These are phyloP conservation scores for Umbelopsis vinacea DNA, from an alignment of 192 early-diverging fungal genomes.

Conservation along the genomic window DNA sequence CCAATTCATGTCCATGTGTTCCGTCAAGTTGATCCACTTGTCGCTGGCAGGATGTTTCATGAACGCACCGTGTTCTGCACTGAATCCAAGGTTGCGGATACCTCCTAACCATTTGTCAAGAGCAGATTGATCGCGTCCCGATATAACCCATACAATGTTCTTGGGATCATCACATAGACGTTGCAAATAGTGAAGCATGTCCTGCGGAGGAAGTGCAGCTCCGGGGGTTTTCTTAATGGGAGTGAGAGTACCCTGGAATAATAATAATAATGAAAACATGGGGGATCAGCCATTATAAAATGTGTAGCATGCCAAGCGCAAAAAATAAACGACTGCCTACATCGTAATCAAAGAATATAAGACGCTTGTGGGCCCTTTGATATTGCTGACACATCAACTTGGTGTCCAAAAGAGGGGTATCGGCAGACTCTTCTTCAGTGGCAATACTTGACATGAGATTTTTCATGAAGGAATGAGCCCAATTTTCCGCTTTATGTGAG, in stretches of 20 bases:
- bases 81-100: constrained; percentile 77
- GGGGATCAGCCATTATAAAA: not conserved
- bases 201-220: constrained; percentile 78
- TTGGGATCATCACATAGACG: constrained; percentile 72
- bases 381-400: constrained; percentile 50
- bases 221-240: constrained; percentile 86
- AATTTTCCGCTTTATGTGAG: constrained; percentile 83
- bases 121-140: constrained; percentile 85
- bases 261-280: not conserved
- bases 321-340: constrained; percentile 41
- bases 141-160: constrained; percentile 91
- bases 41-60: constrained; percentile 78
- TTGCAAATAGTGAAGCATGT: constrained; percentile 79
- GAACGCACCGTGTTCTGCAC: constrained; percentile 96
- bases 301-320: not conserved
- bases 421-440: constrained; percentile 48
- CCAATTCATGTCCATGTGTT: constrained; percentile 87
- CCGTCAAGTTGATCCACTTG: constrained; percentile 76
- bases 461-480: constrained; percentile 83
- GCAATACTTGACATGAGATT: constrained; percentile 62
- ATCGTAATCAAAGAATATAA: constrained; percentile 97
- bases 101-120: constrained; percentile 85
- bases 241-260: constrained; percentile 85
- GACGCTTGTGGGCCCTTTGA: constrained; percentile 64
- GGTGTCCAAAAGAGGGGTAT: constrained; percentile 47